Evolutionary conservation across 73 alveolate genomes (phyloP).

Genomic region (Uronychia binucleata): DNA sequence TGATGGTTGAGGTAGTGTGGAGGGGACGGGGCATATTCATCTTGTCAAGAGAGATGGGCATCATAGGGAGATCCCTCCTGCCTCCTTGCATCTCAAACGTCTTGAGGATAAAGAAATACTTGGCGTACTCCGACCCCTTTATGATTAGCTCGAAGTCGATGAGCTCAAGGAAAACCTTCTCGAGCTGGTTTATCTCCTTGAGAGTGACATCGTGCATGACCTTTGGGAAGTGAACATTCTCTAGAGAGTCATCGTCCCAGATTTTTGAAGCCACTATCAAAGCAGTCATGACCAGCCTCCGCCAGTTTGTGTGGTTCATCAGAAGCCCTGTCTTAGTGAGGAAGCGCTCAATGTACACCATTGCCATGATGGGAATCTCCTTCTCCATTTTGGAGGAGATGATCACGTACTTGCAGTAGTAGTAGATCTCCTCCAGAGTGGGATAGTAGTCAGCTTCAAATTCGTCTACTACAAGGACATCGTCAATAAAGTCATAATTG

Average conservation of each 20-base stretch:
- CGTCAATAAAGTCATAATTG: slow-evolving; percentile 44
- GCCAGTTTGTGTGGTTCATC: slow-evolving; percentile 98
- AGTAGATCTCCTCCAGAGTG: slow-evolving; percentile 75
- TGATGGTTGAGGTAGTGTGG: slow-evolving; percentile 46
- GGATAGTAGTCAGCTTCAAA: slow-evolving; percentile 39
- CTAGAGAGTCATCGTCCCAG: slow-evolving; percentile 99
- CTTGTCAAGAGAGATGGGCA: background rate
- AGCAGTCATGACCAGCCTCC: slow-evolving; percentile 90
- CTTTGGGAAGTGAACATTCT: slow-evolving; percentile 98
- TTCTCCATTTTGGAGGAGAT: slow-evolving; percentile 95
- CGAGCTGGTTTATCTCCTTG: slow-evolving; percentile 95
- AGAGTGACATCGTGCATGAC: slow-evolving; percentile 93
- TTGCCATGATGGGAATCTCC: slow-evolving; percentile 90
- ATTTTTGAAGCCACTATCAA: slow-evolving; percentile 95
- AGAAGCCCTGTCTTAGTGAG: slow-evolving; percentile 91
- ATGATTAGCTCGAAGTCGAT: slow-evolving; percentile 90
- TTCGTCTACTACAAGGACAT: slow-evolving; percentile 29
- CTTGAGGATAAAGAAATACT: slow-evolving; percentile 93
- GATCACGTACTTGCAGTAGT: slow-evolving; percentile 92
- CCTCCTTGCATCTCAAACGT: slow-evolving; percentile 43
- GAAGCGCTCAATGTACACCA: slow-evolving; percentile 97
- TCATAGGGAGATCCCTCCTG: slow-evolving; percentile 42
- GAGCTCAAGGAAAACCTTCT: slow-evolving; percentile 92
- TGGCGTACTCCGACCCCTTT: slow-evolving; percentile 96
- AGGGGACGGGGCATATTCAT: background rate